Conservation (phyloP, 2,329 filamentous ascomycete species). For the Fusarium foetens region DNA sequence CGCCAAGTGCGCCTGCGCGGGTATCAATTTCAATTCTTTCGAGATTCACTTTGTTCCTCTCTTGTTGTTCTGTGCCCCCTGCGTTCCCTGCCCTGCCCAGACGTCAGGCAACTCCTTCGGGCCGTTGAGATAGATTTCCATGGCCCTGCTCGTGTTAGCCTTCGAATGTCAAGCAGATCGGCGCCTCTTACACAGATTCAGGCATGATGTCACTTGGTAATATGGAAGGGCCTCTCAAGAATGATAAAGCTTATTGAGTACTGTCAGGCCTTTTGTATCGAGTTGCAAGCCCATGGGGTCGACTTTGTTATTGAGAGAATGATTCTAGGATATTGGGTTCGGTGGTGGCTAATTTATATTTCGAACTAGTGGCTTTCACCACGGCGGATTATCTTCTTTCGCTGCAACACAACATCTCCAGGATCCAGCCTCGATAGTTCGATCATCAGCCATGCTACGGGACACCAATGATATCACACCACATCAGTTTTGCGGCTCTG, state of each 20-base stretch:
- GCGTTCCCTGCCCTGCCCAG: slow-evolving; percentile 20
- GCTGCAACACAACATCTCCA: slow-evolving; percentile 13
- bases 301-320: not conserved
- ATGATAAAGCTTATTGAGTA: not conserved
- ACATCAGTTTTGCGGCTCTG: slow-evolving; percentile 45
- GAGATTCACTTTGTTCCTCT: not conserved
- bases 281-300: not conserved
- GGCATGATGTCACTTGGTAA: slow-evolving; percentile 18
- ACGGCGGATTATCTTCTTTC: slow-evolving; percentile 7
- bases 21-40: slow-evolving; percentile 21
- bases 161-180: not conserved
- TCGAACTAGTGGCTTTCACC: slow-evolving; percentile 3
- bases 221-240: not conserved
- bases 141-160: slow-evolving; percentile 10
- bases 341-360: slow-evolving; percentile 28
- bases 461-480: slow-evolving; percentile 44
- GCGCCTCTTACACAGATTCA: slow-evolving; percentile 1
- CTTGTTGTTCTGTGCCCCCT: not conserved
- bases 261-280: not conserved
- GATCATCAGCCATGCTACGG: slow-evolving; percentile 22
- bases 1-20: slow-evolving; percentile 30
- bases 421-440: slow-evolving; percentile 19
- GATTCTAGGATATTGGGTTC: not conserved
- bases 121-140: slow-evolving; percentile 12
- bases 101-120: slow-evolving; percentile 22